phyloP scores from a whole-genome alignment of 179 eudicot species.

The Heliamphora pulchella region DNA sequence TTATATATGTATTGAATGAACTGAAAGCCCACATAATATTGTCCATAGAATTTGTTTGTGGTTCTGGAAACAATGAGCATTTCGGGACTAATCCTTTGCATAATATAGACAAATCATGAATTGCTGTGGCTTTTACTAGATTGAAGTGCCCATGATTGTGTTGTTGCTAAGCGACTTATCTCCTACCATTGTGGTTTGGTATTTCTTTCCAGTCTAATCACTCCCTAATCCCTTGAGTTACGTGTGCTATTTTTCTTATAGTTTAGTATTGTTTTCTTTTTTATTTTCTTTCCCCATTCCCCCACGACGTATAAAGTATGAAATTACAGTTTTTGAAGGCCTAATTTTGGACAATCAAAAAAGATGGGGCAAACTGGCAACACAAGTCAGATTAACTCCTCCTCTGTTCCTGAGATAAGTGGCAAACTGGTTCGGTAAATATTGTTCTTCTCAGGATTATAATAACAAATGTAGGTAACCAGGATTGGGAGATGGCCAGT shows the following conservation, averaged over 20 bases:
- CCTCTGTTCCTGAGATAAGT: no score
- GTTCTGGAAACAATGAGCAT: not conserved
- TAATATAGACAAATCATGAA: not conserved
- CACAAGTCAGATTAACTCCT: no score
- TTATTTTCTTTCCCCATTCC: not conserved
- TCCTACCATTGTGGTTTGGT: not conserved
- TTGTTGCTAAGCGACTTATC: not conserved
- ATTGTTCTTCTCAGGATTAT: not conserved
- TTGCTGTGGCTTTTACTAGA: not conserved
- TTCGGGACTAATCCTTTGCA: not conserved
- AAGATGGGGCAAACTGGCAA: not conserved
- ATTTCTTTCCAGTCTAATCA: not conserved
- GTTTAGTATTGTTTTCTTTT: not conserved
- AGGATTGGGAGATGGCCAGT: no score
- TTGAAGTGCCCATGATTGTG: not conserved
- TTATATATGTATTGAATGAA: not conserved
- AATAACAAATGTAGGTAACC: no score
- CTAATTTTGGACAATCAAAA: not conserved
- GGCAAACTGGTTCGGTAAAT: not conserved
- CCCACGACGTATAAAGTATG: not conserved
- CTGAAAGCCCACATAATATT: slow-evolving; percentile 2
- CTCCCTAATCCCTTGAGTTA: not conserved
- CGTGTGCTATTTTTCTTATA: not conserved
- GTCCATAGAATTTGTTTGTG: not conserved
- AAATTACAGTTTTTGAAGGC: not conserved